These are phyloP conservation scores for Hanseniaspora hatyaiensis DNA, from an alignment of 805 yeast species.

Conservation along the genomic window DNA sequence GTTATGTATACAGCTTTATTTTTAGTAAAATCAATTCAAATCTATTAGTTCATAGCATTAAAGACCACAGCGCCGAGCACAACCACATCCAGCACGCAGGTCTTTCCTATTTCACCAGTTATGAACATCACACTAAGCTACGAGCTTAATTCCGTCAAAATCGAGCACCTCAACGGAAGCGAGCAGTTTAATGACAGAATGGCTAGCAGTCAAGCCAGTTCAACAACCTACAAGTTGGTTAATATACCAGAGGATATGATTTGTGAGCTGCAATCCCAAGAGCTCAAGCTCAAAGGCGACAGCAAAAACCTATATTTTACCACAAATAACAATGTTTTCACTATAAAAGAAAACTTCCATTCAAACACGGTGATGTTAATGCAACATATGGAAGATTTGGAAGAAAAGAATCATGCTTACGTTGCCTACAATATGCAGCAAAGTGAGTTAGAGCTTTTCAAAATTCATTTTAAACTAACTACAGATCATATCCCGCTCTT, in stretches of 20 bases:
- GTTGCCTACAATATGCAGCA: constrained; percentile 24
- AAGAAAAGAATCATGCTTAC: constrained; percentile 19
- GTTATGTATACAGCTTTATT: too few relatives aligned
- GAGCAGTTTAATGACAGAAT: background rate
- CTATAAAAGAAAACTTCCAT: constrained; percentile 68
- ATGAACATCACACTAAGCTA: constrained; percentile 7
- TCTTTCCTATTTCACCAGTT: background rate
- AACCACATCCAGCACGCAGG: too few relatives aligned
- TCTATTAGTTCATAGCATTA: too few relatives aligned
- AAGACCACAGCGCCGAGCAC: too few relatives aligned
- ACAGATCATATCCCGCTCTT: constrained; percentile 30
- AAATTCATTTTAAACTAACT: constrained; percentile 28
- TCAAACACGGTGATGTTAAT: constrained; percentile 67
- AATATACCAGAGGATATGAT: constrained; percentile 44
- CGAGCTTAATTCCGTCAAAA: background rate
- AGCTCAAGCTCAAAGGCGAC: constrained; percentile 6
- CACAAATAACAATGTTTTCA: constrained; percentile 47
- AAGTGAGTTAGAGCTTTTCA: constrained; percentile 31
- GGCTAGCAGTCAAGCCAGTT: constrained; percentile 18
- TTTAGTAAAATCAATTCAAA: too few relatives aligned
- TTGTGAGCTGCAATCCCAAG: constrained; percentile 26
- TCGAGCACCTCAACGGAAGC: constrained; percentile 6
- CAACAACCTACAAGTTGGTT: constrained; percentile 36
- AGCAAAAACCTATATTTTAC: constrained; percentile 32
- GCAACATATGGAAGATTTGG: constrained; percentile 23